Evolutionary conservation across 2,329 filamentous ascomycete species (phyloP).

Genomic region (Trichoderma afroharzianum): DNA sequence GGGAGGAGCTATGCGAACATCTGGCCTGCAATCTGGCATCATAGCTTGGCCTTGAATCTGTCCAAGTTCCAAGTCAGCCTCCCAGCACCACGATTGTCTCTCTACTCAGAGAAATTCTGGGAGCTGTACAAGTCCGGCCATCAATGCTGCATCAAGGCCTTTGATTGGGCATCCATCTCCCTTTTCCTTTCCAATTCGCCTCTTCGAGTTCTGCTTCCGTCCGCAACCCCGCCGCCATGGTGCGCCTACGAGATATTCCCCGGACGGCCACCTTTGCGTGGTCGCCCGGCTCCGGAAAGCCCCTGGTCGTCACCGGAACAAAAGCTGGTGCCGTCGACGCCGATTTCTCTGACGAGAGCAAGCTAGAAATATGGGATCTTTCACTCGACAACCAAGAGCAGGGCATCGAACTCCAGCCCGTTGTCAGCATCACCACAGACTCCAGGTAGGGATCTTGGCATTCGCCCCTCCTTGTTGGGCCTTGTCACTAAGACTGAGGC

Average conservation of each 20-base stretch:
- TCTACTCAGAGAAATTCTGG: constrained; percentile 5
- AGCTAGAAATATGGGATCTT: constrained; percentile 94
- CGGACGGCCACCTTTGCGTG: constrained; percentile 96
- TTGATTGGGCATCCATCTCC: constrained; percentile 4
- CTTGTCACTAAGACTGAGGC: constrained; percentile 20
- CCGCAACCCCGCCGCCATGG: constrained; percentile 60
- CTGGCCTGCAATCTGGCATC: constrained; percentile 46
- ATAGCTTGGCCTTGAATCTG: constrained; percentile 23
- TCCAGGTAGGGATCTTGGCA: constrained; percentile 62
- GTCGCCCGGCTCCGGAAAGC: constrained; percentile 76
- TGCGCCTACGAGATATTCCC: constrained; percentile 92
- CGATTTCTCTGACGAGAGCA: constrained; percentile 96
- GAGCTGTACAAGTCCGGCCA: constrained; percentile 12
- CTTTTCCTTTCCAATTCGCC: constrained; percentile 12
- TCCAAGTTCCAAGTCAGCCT: constrained; percentile 9
- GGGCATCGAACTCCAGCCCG: constrained; percentile 78
- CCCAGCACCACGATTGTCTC: constrained; percentile 19
- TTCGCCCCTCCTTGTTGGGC: not conserved
- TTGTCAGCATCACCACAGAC: constrained; percentile 80
- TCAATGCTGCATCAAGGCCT: constrained; percentile 17
- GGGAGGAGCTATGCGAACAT: constrained; percentile 30
- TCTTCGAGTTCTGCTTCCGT: constrained; percentile 21
- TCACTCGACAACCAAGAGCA: constrained; percentile 72
- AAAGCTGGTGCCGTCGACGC: constrained; percentile 92
- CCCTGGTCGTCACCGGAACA: constrained; percentile 88